Percentiles rank a stretch among this genome's conserved stretches.
phyloP scores from a whole-genome alignment of 768 basidiomycete genomes.

The Leccinum olivaceopallidum region DNA sequence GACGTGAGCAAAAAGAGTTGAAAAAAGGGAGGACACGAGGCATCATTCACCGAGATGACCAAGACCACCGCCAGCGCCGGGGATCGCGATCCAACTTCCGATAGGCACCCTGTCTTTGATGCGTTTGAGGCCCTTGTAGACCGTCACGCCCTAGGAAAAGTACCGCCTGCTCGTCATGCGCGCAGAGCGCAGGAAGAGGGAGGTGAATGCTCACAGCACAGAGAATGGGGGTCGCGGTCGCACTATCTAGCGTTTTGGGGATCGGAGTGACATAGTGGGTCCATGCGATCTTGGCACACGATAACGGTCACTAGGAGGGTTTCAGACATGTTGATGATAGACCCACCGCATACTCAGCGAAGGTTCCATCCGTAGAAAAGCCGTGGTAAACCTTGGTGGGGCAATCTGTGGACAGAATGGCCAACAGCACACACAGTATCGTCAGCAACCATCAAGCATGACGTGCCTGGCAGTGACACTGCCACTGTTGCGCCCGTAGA shows the following conservation, averaged over 20 bases:
- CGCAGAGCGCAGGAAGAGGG: background rate
- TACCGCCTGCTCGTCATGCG: background rate
- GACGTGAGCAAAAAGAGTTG: background rate
- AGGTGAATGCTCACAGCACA: slow-evolving; percentile 36
- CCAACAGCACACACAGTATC: background rate
- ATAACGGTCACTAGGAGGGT: background rate
- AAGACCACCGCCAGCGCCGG: slow-evolving; percentile 43
- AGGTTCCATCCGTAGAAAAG: slow-evolving; percentile 46
- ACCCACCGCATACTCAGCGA: slow-evolving; percentile 39
- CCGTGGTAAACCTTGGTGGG: slow-evolving; percentile 23
- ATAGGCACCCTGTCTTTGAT: slow-evolving; percentile 25
- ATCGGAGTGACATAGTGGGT: slow-evolving; percentile 45
- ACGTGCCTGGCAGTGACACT: no score
- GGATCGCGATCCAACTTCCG: slow-evolving; percentile 43
- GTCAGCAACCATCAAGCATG: background rate
- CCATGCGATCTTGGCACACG: slow-evolving; percentile 31
- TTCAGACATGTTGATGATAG: background rate
- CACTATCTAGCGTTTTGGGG: slow-evolving; percentile 41
- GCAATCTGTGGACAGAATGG: slow-evolving; percentile 16
- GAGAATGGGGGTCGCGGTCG: slow-evolving; percentile 44
- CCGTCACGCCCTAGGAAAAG: slow-evolving; percentile 38
- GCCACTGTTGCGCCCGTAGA: background rate
- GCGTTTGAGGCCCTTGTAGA: slow-evolving; percentile 46
- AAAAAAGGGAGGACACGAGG: background rate
- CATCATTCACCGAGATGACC: slow-evolving; percentile 39